Evolutionary conservation across 2,329 filamentous ascomycete species (phyloP).

Genomic region (Diplocarpon mali): DNA sequence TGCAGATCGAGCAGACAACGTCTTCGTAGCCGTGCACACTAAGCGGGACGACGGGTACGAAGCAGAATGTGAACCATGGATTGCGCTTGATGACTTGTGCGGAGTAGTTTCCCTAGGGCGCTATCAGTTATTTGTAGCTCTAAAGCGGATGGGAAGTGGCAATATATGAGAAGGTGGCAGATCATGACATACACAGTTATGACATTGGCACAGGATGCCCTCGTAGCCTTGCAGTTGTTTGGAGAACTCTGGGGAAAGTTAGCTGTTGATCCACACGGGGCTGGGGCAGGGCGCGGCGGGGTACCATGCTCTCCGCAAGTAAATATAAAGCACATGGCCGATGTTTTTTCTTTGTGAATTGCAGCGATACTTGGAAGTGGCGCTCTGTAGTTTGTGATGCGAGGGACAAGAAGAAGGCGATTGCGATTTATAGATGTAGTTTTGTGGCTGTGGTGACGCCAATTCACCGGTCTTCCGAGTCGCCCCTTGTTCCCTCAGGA

Average conservation of each 20-base stretch:
- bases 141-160: too few species aligned
- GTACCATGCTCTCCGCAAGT: conserved; percentile 28
- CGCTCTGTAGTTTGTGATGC: neutral
- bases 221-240: conserved; percentile 42
- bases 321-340: conserved; percentile 25
- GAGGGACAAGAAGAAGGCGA: neutral
- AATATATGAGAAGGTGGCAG: neutral
- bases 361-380: neutral
- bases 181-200: conserved; percentile 41
- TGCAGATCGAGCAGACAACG: conserved; percentile 64
- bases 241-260: conserved; percentile 24
- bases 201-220: conserved; percentile 49
- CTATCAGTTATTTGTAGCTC: too few species aligned
- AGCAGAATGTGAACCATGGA: conserved; percentile 73
- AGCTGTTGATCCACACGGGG: conserved; percentile 7
- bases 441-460: conserved; percentile 7
- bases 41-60: conserved; percentile 63
- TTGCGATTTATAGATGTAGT: conserved; percentile 9
- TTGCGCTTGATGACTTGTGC: conserved; percentile 50
- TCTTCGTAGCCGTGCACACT: conserved; percentile 57
- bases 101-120: conserved; percentile 42
- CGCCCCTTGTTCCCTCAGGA: neutral
- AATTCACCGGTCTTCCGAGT: neutral
- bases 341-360: neutral
- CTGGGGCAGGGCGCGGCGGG: conserved; percentile 7